A percentile compares a stretch with the other conserved stretches of the same genome.
Evolutionary conservation across 306 rosid species (phyloP).

Genomic region (Luffa acutangula): DNA sequence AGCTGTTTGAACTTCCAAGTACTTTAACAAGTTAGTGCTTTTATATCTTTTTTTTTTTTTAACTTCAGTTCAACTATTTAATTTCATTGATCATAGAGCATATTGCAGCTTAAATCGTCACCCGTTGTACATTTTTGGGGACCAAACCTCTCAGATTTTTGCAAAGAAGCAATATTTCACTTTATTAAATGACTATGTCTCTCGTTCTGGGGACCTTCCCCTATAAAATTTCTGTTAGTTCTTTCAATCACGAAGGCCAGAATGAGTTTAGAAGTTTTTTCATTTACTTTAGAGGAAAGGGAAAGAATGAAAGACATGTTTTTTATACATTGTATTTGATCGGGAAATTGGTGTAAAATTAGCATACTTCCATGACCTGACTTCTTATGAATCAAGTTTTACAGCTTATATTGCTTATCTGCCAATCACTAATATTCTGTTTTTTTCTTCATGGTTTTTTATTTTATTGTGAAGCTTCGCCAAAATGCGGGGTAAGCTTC

Average conservation of each 20-base stretch:
- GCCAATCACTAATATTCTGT: slow-evolving; percentile 23
- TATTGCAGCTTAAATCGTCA: background rate
- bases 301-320: background rate
- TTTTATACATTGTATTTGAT: background rate
- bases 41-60: background rate
- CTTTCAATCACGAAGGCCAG: background rate
- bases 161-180: background rate
- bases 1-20: slow-evolving; percentile 16
- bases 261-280: background rate
- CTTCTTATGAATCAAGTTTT: background rate
- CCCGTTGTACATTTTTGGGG: background rate
- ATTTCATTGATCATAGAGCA: background rate
- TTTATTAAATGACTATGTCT: background rate
- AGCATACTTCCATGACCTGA: background rate
- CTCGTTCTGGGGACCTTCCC: background rate
- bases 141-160: background rate
- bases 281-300: background rate
- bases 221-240: background rate
- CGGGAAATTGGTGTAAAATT: background rate
- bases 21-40: background rate
- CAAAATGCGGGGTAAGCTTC: slow-evolving; percentile 65
- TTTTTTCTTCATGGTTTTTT: slow-evolving; percentile 17
- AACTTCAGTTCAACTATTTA: background rate
- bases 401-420: slow-evolving; percentile 17
- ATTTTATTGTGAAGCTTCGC: slow-evolving; percentile 60